phyloP scores from a whole-genome alignment of 352 stramenopile genomes.

The Globisporangium canariense region DNA sequence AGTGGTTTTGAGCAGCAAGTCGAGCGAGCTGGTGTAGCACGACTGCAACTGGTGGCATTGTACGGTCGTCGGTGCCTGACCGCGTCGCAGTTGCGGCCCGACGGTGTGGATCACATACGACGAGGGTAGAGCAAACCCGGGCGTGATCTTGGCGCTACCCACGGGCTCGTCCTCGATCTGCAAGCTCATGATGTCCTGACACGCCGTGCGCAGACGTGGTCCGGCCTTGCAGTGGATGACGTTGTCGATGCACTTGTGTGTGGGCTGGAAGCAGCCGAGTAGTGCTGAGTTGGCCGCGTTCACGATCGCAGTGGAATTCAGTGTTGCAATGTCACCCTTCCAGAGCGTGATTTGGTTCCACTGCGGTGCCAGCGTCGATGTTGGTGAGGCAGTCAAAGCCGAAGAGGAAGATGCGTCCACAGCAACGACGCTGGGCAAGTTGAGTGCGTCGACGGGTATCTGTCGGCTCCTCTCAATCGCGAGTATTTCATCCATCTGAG shows the following conservation, averaged over 20 bases:
- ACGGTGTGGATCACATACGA: conserved; percentile 62
- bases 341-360: conserved; percentile 47
- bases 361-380: not conserved
- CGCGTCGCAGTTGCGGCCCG: conserved; percentile 46
- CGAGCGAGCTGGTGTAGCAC: conserved; percentile 51
- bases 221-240: conserved; percentile 64
- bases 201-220: conserved; percentile 51
- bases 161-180: conserved; percentile 38
- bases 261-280: conserved; percentile 69
- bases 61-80: conserved; percentile 16
- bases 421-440: conserved; percentile 16
- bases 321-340: conserved; percentile 66
- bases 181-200: conserved; percentile 39
- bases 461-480: conserved; percentile 21
- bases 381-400: not conserved
- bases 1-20: conserved; percentile 39
- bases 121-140: conserved; percentile 44
- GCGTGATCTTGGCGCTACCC: conserved; percentile 53
- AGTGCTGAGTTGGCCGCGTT: conserved; percentile 65
- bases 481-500: conserved; percentile 13
- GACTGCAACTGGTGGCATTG: conserved; percentile 34
- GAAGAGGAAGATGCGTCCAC: not conserved
- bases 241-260: conserved; percentile 74
- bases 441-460: conserved; percentile 18
- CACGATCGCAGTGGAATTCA: conserved; percentile 57